Conservation (phyloP, 73 alveolate species). For the Blepharisma stoltei region DNA sequence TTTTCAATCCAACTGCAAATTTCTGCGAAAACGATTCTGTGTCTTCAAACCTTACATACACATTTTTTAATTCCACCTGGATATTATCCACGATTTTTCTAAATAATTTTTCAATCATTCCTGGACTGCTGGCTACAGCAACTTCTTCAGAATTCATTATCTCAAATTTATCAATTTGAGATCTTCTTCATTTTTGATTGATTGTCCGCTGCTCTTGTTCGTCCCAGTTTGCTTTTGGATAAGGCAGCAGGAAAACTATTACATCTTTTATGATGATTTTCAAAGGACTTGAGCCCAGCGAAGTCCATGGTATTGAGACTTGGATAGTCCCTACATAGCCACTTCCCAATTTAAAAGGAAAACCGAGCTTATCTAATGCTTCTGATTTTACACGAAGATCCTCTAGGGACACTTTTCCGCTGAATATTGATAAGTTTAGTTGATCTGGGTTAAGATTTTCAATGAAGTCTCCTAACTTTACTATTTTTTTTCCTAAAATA, state of each 20-base stretch:
- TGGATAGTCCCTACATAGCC: constrained; percentile 54
- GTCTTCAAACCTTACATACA: constrained; percentile 51
- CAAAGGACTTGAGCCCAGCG: constrained; percentile 41
- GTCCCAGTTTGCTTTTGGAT: constrained; percentile 44
- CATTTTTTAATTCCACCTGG: constrained; percentile 31
- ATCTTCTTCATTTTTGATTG: constrained; percentile 19
- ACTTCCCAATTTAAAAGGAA: constrained; percentile 49
- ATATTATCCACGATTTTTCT: constrained; percentile 44
- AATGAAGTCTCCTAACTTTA: constrained; percentile 46
- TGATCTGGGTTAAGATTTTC: constrained; percentile 53
- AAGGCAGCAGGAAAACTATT: constrained; percentile 37
- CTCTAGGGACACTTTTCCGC: constrained; percentile 44
- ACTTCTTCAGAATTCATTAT: constrained; percentile 28
- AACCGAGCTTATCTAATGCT: constrained; percentile 45
- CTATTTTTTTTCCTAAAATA: too few species aligned
- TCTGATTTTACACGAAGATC: constrained; percentile 36
- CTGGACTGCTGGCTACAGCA: constrained; percentile 42
- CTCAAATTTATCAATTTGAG: constrained; percentile 38
- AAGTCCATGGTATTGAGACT: constrained; percentile 45
- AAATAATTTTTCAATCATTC: constrained; percentile 43
- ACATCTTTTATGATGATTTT: constrained; percentile 42
- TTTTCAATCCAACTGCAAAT: constrained; percentile 34
- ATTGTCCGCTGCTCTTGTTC: constrained; percentile 42
- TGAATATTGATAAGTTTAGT: constrained; percentile 40
- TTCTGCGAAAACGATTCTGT: constrained; percentile 27